Conservation (phyloP, 768 basidiomycete genomes). For the Tylopilus balloui region DNA sequence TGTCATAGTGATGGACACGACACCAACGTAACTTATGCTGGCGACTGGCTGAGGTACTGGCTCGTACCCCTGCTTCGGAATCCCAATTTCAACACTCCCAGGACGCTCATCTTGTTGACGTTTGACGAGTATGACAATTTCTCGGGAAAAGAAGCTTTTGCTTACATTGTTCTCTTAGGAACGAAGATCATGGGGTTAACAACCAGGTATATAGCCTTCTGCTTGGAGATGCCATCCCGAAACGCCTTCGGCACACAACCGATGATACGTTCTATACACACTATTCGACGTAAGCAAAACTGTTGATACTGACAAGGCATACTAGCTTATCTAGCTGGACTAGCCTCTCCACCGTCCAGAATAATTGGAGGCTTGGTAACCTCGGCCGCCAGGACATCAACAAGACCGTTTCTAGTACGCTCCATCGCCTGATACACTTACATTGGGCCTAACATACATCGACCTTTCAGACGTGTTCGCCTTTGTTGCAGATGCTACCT, state of each 20-base stretch:
- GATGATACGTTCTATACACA: slow-evolving; percentile 58
- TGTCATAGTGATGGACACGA: slow-evolving; percentile 54
- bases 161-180: slow-evolving; percentile 8
- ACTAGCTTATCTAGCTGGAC: neutral
- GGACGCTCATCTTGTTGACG: neutral
- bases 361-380: slow-evolving; percentile 58
- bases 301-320: neutral
- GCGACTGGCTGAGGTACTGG: slow-evolving; percentile 46
- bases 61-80: neutral
- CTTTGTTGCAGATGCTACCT: slow-evolving; percentile 43
- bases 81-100: neutral
- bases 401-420: slow-evolving; percentile 29
- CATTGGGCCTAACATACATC: neutral
- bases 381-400: slow-evolving; percentile 58
- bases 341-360: slow-evolving; percentile 48
- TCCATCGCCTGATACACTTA: neutral
- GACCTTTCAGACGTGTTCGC: slow-evolving; percentile 43
- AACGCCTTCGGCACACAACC: slow-evolving; percentile 36
- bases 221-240: slow-evolving; percentile 44
- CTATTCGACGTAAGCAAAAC: slow-evolving; percentile 40
- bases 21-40: slow-evolving; percentile 46
- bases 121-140: neutral
- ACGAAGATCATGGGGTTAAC: slow-evolving; percentile 32
- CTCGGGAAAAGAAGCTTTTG: slow-evolving; percentile 21
- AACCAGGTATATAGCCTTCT: slow-evolving; percentile 46